These are phyloP conservation scores for Pseudophaeomoniella oleicola DNA, from an alignment of 2,329 filamentous ascomycete species.

Conservation along the genomic window DNA sequence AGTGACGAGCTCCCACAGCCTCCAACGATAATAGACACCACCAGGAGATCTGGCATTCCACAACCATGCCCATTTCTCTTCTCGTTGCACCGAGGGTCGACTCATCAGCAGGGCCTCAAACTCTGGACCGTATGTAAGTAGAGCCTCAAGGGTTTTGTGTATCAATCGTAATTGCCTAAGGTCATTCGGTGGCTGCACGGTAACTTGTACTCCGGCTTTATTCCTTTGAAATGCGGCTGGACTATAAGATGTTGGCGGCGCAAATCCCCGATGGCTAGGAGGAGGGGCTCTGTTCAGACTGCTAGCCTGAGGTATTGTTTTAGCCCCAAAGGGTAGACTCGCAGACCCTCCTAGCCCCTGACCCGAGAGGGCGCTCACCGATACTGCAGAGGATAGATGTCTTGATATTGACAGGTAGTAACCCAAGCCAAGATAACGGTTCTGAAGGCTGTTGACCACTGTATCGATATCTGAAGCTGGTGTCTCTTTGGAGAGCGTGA, in stretches of 20 bases:
- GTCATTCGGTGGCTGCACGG: slow-evolving; percentile 61
- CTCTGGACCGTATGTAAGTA: slow-evolving; percentile 67
- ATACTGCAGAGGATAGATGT: slow-evolving; percentile 66
- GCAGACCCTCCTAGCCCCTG: slow-evolving; percentile 31
- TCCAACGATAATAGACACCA: slow-evolving; percentile 86
- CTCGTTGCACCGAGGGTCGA: slow-evolving; percentile 63
- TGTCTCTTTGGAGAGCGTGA: slow-evolving; percentile 67
- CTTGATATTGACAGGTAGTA: slow-evolving; percentile 68
- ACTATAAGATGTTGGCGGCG: slow-evolving; percentile 61
- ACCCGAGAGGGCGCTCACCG: slow-evolving; percentile 34
- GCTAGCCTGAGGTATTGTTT: slow-evolving; percentile 38
- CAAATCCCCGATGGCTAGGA: slow-evolving; percentile 47
- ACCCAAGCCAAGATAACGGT: slow-evolving; percentile 72
- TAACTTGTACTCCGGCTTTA: slow-evolving; percentile 42
- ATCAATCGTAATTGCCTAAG: slow-evolving; percentile 69
- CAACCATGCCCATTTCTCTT: slow-evolving; percentile 88
- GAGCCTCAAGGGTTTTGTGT: slow-evolving; percentile 69
- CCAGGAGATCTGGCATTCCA: slow-evolving; percentile 71
- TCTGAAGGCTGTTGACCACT: slow-evolving; percentile 63
- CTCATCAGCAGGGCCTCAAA: slow-evolving; percentile 91
- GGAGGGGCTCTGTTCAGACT: slow-evolving; percentile 34
- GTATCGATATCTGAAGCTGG: slow-evolving; percentile 71
- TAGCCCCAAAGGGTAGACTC: slow-evolving; percentile 66
- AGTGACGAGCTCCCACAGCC: slow-evolving; percentile 74
- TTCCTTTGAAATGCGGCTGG: slow-evolving; percentile 15